Evolutionary conservation across 2,329 filamentous ascomycete species (phyloP).

Genomic region (Botrytis cinerea): DNA sequence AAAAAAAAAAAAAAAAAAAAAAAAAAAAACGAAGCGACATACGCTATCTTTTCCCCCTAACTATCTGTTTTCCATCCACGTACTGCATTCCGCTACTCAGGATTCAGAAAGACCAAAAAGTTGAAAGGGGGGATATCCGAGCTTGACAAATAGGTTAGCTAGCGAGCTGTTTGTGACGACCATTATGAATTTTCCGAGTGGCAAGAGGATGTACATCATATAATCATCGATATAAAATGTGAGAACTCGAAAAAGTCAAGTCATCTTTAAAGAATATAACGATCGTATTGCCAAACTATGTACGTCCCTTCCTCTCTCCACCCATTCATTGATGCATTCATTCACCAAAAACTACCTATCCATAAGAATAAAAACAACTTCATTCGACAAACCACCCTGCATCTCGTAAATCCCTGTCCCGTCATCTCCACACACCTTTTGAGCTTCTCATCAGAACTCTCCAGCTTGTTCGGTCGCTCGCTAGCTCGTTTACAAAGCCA

Average conservation of each 20-base stretch:
- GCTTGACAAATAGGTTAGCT: not conserved
- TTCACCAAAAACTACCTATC: not conserved
- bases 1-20: too few relatives aligned
- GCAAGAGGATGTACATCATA: not conserved
- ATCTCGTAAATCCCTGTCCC: not conserved
- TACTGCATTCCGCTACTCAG: not conserved
- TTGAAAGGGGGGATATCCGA: not conserved
- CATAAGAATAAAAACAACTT: not conserved
- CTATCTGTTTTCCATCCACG: not conserved
- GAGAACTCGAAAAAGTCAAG: not conserved
- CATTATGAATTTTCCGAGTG: not conserved
- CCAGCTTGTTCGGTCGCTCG: not conserved
- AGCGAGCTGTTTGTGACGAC: not conserved
- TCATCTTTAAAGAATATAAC: not conserved
- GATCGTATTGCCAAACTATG: not conserved
- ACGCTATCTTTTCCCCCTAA: not conserved
- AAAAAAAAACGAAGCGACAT: not conserved
- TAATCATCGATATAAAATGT: not conserved
- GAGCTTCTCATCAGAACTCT: not conserved
- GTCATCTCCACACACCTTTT: not conserved
- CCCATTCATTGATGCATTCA: not conserved
- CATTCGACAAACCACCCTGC: not conserved
- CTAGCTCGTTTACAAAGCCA: slow-evolving; percentile 32
- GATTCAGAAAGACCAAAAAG: not conserved
- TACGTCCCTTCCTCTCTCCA: not conserved